phyloP scores from a whole-genome alignment of 2,329 filamentous ascomycete species.

The Chlorencoelia australis region DNA sequence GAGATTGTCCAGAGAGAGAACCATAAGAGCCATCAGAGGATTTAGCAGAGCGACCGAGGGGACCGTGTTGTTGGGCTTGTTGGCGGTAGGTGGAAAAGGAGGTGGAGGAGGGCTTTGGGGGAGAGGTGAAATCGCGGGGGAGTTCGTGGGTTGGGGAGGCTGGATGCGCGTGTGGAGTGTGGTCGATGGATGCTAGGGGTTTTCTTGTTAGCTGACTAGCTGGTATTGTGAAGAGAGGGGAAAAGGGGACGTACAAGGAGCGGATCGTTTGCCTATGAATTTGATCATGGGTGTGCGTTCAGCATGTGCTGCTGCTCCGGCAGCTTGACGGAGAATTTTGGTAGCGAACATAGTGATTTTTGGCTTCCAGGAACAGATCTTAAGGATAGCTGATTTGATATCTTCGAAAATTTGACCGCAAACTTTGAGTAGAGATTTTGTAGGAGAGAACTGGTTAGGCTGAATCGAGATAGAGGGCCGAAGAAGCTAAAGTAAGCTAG shows the following conservation, averaged over 20 bases:
- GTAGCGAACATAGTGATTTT: constrained; percentile 30
- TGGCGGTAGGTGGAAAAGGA: constrained; percentile 51
- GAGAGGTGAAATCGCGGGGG: constrained; percentile 44
- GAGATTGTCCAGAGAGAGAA: constrained; percentile 44
- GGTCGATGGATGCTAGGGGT: constrained; percentile 43
- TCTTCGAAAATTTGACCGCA: no score
- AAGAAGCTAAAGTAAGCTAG: no score
- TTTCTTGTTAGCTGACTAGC: constrained; percentile 7
- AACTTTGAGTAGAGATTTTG: no score
- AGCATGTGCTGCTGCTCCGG: constrained; percentile 22
- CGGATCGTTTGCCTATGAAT: constrained; percentile 32
- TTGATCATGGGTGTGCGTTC: constrained; percentile 32
- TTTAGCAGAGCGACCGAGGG: constrained; percentile 31
- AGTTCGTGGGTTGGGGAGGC: constrained; percentile 42
- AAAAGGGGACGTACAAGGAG: constrained; percentile 26
- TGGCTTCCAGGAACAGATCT: constrained; percentile 4
- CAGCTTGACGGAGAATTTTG: constrained; percentile 28
- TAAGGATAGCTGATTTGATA: no score
- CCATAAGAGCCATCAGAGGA: constrained; percentile 17
- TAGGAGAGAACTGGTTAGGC: no score
- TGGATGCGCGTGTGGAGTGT: constrained; percentile 47
- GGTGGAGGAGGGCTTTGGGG: constrained; percentile 17
- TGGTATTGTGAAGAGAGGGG: background rate
- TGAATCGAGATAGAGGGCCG: no score
- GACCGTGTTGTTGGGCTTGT: constrained; percentile 49